Percentiles rank a stretch among this genome's conserved stretches.
phyloP scores from a whole-genome alignment of 768 basidiomycete genomes.

The Wakefieldia striispora region DNA sequence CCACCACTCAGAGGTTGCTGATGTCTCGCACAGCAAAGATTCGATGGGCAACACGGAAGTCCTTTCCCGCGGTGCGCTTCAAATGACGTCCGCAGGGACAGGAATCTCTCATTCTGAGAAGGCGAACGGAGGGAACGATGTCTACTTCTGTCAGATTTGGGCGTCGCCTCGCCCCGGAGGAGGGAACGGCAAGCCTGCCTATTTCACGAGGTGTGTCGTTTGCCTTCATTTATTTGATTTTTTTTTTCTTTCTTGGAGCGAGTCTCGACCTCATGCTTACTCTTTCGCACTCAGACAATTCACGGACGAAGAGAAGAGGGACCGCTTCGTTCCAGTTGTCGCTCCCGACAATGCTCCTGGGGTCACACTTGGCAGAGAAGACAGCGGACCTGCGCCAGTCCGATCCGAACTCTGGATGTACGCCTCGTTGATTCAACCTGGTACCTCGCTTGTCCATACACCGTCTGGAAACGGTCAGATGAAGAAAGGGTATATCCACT shows the following conservation, averaged over 20 bases:
- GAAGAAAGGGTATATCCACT: constrained; percentile 79
- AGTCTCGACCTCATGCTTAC: too few relatives aligned
- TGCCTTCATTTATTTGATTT: too few relatives aligned
- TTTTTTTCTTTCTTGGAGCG: not conserved
- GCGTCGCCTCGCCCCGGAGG: constrained; percentile 41
- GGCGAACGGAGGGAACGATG: constrained; percentile 45
- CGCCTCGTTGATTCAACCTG: constrained; percentile 68
- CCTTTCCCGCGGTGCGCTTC: constrained; percentile 84
- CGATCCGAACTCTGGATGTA: constrained; percentile 67
- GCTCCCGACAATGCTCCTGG: constrained; percentile 63
- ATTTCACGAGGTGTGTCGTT: constrained; percentile 66
- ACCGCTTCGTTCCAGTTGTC: constrained; percentile 71
- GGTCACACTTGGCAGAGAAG: constrained; percentile 63
- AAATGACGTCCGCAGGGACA: constrained; percentile 89
- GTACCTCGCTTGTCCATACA: constrained; percentile 49
- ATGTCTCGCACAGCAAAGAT: constrained; percentile 58
- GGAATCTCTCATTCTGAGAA: constrained; percentile 86
- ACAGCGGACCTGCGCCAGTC: constrained; percentile 77
- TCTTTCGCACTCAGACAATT: constrained; percentile 50
- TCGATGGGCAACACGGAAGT: constrained; percentile 90
- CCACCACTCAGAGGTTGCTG: not conserved
- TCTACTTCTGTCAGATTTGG: constrained; percentile 75
- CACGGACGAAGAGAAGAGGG: constrained; percentile 75
- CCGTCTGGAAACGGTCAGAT: constrained; percentile 38
- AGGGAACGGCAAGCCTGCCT: constrained; percentile 52